These are phyloP conservation scores for Gossypium herbaceum DNA, from an alignment of 345 rosid genomes.

Conservation along the genomic window DNA sequence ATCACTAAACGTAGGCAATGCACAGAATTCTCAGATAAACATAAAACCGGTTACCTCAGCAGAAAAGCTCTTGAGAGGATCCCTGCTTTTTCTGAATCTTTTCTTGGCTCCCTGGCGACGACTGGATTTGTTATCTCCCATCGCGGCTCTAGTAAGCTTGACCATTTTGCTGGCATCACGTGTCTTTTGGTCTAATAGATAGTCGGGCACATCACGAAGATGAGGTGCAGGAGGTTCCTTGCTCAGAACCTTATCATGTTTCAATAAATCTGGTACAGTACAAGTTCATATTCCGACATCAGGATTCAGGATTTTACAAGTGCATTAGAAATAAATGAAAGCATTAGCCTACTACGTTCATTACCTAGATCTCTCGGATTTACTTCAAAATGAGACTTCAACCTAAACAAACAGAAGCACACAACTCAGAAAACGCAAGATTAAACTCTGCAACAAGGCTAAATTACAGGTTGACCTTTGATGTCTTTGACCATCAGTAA, in stretches of 20 bases:
- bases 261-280: slow-evolving; percentile 55
- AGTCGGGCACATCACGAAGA: slow-evolving; percentile 67
- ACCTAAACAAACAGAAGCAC: slow-evolving; percentile 37
- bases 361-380: slow-evolving; percentile 79
- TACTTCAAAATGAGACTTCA: slow-evolving; percentile 83
- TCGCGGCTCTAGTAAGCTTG: slow-evolving; percentile 76
- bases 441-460: background rate
- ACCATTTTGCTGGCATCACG: slow-evolving; percentile 87
- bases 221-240: slow-evolving; percentile 66
- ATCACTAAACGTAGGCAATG: background rate
- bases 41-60: slow-evolving; percentile 29
- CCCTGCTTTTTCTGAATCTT: slow-evolving; percentile 47
- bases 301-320: background rate
- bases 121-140: slow-evolving; percentile 48
- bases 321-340: background rate
- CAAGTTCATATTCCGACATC: background rate
- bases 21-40: background rate
- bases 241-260: slow-evolving; percentile 78
- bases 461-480: background rate
- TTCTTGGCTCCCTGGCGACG: slow-evolving; percentile 43
- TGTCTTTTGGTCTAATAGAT: slow-evolving; percentile 66
- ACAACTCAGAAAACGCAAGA: background rate
- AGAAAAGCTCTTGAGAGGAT: slow-evolving; percentile 55
- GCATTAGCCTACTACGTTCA: background rate
- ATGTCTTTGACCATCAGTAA: background rate